These are phyloP conservation scores for Onygenales sp. DNA, from an alignment of 2,329 filamentous ascomycete genomes.

Conservation along the genomic window DNA sequence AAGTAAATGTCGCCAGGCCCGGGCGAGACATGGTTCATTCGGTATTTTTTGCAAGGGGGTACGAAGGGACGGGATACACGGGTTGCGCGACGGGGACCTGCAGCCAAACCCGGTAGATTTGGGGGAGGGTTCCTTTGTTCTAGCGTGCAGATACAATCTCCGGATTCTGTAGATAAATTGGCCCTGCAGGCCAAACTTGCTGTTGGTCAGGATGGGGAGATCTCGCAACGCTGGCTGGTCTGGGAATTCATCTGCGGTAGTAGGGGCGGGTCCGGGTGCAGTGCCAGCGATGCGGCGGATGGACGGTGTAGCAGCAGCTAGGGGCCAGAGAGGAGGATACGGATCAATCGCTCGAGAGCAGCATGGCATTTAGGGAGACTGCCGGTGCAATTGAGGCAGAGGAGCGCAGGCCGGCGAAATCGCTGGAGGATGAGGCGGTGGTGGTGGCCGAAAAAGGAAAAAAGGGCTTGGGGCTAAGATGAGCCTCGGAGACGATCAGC, in stretches of 20 bases:
- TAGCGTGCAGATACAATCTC: neutral
- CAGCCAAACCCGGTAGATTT: slow-evolving; percentile 2
- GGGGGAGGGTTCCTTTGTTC: neutral
- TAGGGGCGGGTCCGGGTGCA: neutral
- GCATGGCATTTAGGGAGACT: too few species aligned
- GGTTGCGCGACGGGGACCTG: neutral
- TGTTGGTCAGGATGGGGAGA: neutral
- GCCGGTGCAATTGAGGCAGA: too few species aligned
- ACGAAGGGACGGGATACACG: neutral
- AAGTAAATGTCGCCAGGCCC: neutral
- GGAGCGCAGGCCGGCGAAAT: neutral
- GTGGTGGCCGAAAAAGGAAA: too few species aligned
- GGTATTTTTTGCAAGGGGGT: neutral
- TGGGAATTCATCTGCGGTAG: neutral
- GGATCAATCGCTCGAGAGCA: too few species aligned
- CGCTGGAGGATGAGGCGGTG: neutral
- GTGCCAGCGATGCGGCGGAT: neutral
- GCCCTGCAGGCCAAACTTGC: neutral
- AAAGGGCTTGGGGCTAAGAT: neutral
- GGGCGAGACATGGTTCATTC: neutral
- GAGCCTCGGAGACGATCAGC: neutral
- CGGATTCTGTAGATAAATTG: too few species aligned
- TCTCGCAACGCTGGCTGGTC: neutral
- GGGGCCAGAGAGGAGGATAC: neutral
- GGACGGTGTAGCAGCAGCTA: neutral